Evolutionary conservation across 441 rosid genomes (phyloP).

Genomic region (Syzygium syzygioides): DNA sequence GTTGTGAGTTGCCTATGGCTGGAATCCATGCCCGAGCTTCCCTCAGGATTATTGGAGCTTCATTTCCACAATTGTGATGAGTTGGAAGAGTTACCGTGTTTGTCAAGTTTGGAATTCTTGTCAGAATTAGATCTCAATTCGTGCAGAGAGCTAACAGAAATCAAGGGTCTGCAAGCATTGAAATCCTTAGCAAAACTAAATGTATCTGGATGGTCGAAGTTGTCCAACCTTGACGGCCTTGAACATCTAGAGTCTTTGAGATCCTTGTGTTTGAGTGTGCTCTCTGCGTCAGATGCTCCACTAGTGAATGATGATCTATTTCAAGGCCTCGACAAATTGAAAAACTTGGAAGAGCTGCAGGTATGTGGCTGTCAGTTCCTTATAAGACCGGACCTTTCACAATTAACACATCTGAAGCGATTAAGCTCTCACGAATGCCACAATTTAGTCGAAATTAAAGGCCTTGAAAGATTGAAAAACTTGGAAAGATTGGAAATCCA

Average conservation of each 20-base stretch:
- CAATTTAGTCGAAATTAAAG: not conserved
- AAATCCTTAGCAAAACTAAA: rapidly evolving
- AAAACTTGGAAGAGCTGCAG: rapidly evolving
- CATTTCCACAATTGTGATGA: rapidly evolving
- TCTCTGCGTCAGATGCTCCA: not conserved
- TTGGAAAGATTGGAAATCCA: not conserved
- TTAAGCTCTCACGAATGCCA: not conserved
- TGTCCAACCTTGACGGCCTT: not conserved
- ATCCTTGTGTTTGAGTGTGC: rapidly evolving
- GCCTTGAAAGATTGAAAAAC: not conserved
- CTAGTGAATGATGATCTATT: not conserved
- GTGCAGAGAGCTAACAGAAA: not conserved
- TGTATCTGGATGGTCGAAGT: rapidly evolving
- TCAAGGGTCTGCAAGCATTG: not conserved
- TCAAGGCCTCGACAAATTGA: not conserved
- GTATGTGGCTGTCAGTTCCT: rapidly evolving
- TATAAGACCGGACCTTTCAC: not conserved
- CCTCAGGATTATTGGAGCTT: not conserved
- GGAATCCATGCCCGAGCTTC: not conserved
- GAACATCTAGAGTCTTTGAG: not conserved
- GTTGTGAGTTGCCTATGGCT: rapidly evolving
- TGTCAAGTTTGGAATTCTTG: not conserved
- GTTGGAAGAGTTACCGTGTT: not conserved
- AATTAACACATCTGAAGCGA: too few species aligned
- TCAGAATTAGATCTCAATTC: rapidly evolving